A percentile compares a stretch with the other conserved stretches of the same genome.
Conservation (phyloP, 306 rosid genomes). For the Senna tora region DNA sequence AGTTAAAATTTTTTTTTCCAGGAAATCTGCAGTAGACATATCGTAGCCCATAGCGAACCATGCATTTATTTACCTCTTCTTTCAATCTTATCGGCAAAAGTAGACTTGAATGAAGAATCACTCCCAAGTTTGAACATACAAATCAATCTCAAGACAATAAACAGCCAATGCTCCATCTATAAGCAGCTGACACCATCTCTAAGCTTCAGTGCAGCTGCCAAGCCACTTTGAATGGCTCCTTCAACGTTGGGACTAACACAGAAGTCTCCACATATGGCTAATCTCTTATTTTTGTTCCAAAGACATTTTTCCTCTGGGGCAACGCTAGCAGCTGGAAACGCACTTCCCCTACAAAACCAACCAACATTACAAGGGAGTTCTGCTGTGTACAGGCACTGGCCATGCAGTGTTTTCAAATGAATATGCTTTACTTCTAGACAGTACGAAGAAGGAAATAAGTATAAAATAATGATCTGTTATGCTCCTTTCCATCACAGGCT, state of each 20-base stretch:
- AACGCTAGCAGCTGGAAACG: slow-evolving; percentile 79
- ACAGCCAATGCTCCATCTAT: slow-evolving; percentile 33
- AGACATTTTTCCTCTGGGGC: slow-evolving; percentile 77
- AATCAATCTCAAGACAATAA: background rate
- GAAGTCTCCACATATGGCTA: slow-evolving; percentile 88
- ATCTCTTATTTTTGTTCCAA: slow-evolving; percentile 75
- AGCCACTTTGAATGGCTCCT: slow-evolving; percentile 84
- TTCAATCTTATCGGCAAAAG: background rate
- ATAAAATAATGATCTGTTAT: background rate
- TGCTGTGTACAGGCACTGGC: slow-evolving; percentile 3
- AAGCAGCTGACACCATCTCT: slow-evolving; percentile 53
- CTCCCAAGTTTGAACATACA: background rate
- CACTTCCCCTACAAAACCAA: slow-evolving; percentile 75
- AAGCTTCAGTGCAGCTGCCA: slow-evolving; percentile 82
- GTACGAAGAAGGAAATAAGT: background rate
- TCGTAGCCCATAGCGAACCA: too few species aligned
- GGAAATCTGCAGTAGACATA: too few species aligned
- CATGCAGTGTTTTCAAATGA: background rate
- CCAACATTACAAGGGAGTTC: slow-evolving; percentile 14
- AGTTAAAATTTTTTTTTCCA: too few species aligned
- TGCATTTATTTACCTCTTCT: too few species aligned
- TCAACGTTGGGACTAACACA: slow-evolving; percentile 87
- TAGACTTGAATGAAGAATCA: background rate
- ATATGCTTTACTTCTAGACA: slow-evolving; percentile 5
- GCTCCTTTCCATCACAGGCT: background rate